Base-by-base conservation (phyloP, 345 rosid species). In the Xanthoceras sorbifolium region DNA sequence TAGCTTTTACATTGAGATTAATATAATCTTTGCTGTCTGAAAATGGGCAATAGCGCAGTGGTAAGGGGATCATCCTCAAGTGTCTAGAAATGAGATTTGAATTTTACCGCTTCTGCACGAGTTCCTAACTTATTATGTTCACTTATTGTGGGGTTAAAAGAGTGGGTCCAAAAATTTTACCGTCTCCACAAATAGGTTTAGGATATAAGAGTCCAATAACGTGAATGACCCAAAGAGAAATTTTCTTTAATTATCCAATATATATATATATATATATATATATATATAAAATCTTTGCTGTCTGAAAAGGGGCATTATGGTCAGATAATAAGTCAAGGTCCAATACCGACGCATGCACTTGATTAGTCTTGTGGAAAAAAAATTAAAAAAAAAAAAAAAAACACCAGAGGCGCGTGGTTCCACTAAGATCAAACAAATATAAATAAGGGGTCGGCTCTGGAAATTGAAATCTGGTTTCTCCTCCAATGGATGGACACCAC, bases 281-380 rank as follows among this genome's bases (percentile, higher is more conserved):
- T n/a, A n/a, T n/a, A n/a, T n/a, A 15, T 63, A 2, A 2, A 64
- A 50, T 18, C 12, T 1, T 36, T 22, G 6, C 8, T 14, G 14
- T 3, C n/a, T n/a, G n/a, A n/a, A n/a, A n/a, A n/a, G n/a, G 76
- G 76, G 76, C 36, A 61, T 38, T 59, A 59, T 6, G 23, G 76
- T 72, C 67, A 40, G 36, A 40, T 18, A 38, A 72, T n/a, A 60
- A 5, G 38, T 38, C 38, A 60, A 38, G 38, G 36, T 9, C 76
- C 66, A 60, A 60, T 59, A 6, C 48, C 46, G 69, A 59, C 66
- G 54, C 55, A 60, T 34, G 67, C 67, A 72, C 76, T 72, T 40
- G 76, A 72, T 72, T 60, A 26, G 5, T 25, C n/a, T 25, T 3
- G 67, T 40, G 0, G 76, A 72, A 61, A 38, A 17, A 6, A n/a